Conservation (phyloP, 345 rosid genomes). For the Balakata baccata region DNA sequence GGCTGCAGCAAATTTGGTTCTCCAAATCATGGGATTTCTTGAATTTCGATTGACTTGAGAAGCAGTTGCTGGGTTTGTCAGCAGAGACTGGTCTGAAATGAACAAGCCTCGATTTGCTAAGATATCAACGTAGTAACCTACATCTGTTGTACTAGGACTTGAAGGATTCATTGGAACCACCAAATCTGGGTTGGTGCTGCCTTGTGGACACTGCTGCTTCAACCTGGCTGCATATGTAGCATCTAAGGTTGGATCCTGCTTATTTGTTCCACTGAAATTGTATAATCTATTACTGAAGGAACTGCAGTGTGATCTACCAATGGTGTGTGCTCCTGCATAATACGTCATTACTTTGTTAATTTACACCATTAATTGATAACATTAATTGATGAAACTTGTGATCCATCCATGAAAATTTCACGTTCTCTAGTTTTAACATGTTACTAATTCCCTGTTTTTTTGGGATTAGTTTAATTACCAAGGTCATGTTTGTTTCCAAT, state of each 20-base stretch:
- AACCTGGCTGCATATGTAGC: constrained; percentile 13
- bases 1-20: constrained; percentile 24
- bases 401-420: too few species aligned
- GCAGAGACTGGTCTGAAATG: constrained; percentile 26
- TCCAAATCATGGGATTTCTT: constrained; percentile 12
- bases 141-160: constrained; percentile 15
- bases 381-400: too few species aligned
- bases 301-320: constrained; percentile 22
- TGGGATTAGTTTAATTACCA: too few species aligned
- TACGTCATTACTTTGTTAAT: too few species aligned
- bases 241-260: constrained; percentile 26
- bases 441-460: too few species aligned
- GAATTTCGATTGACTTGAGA: constrained; percentile 20
- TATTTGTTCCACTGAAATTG: constrained; percentile 16
- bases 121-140: constrained; percentile 16
- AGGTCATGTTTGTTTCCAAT: too few species aligned
- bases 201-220: constrained; percentile 25
- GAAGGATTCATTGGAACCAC: constrained; percentile 27
- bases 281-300: constrained; percentile 24
- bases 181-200: constrained; percentile 6
- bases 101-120: constrained; percentile 25
- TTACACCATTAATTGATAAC: too few species aligned
- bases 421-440: too few species aligned
- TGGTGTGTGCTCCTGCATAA: constrained; percentile 27
- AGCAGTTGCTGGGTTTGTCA: constrained; percentile 17